These are phyloP conservation scores for Vigna unguiculata DNA, from an alignment of 306 rosid species.

Conservation along the genomic window DNA sequence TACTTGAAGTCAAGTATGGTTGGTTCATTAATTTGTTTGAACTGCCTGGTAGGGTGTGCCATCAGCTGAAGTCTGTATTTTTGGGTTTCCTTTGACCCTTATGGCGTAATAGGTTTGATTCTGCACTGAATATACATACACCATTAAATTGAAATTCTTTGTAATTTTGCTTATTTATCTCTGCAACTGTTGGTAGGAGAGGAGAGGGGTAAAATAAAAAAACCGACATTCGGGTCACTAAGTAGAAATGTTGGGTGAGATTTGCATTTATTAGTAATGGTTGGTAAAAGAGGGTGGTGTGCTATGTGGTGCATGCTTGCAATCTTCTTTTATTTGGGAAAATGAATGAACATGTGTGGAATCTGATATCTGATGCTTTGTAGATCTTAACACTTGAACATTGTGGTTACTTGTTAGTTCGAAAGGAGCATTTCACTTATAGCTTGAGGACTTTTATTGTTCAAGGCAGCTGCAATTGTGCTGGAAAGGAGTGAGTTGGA, in stretches of 20 bases:
- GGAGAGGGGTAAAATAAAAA: not conserved
- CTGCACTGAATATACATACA: not conserved
- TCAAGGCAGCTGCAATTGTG: too few relatives aligned
- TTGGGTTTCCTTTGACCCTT: not conserved
- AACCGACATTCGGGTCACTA: not conserved
- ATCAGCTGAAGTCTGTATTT: not conserved
- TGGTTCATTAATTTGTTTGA: slow-evolving; percentile 17
- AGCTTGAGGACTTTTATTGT: too few relatives aligned
- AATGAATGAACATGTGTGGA: not conserved
- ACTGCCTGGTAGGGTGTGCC: slow-evolving; percentile 15
- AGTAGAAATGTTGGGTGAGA: not conserved
- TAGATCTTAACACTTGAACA: not conserved
- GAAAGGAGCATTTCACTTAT: not conserved
- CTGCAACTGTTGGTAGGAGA: not conserved
- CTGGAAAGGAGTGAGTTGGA: too few relatives aligned
- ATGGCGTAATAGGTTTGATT: not conserved
- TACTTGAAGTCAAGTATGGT: not conserved
- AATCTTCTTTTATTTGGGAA: not conserved
- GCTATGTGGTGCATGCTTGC: not conserved
- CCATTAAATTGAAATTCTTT: not conserved
- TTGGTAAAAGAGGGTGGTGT: not conserved
- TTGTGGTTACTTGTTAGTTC: not conserved
- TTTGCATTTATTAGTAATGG: not conserved
- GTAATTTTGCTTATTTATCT: not conserved
- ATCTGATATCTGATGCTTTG: not conserved